Evolutionary conservation across 179 eudicot genomes (phyloP).

Genomic region (Corrigiola litoralis): DNA sequence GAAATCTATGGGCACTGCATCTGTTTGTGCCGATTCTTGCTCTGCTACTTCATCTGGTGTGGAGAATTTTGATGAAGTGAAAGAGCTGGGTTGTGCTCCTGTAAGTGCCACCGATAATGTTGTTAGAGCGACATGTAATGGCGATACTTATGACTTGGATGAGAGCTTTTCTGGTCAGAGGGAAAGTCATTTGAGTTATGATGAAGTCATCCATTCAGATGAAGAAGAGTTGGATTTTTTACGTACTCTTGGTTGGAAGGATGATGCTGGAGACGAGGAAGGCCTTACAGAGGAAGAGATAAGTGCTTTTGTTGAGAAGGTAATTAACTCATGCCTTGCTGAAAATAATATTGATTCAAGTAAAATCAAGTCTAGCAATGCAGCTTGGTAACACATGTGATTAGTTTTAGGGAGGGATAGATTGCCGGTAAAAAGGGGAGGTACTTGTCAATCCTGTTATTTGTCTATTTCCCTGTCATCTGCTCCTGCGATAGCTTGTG

Average conservation of each 20-base stretch:
- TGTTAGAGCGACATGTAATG: conserved; percentile 33
- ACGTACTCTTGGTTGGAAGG: conserved; percentile 87
- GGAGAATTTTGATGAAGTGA: conserved; percentile 34
- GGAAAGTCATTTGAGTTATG: conserved; percentile 24
- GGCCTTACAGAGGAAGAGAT: conserved; percentile 90
- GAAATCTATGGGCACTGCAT: conserved; percentile 47
- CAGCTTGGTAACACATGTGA: no score
- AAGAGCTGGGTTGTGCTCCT: conserved; percentile 24
- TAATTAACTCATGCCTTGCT: conserved; percentile 16
- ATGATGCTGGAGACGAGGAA: conserved; percentile 60
- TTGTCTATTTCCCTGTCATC: no score
- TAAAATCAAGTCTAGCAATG: background rate
- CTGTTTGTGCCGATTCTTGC: conserved; percentile 31
- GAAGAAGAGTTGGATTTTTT: conserved; percentile 87
- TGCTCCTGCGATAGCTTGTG: no score
- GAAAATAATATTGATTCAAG: background rate
- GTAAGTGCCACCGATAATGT: conserved; percentile 23
- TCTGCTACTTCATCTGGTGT: conserved; percentile 25
- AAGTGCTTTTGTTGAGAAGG: conserved; percentile 47
- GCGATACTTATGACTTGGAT: conserved; percentile 22
- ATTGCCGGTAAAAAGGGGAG: no score
- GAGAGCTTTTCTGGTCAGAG: conserved; percentile 26
- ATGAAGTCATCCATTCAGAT: conserved; percentile 38
- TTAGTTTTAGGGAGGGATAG: background rate
- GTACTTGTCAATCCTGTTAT: no score